Evolutionary conservation across 169 alveolate species (phyloP).

Genomic region (Eimeria acervulina): DNA sequence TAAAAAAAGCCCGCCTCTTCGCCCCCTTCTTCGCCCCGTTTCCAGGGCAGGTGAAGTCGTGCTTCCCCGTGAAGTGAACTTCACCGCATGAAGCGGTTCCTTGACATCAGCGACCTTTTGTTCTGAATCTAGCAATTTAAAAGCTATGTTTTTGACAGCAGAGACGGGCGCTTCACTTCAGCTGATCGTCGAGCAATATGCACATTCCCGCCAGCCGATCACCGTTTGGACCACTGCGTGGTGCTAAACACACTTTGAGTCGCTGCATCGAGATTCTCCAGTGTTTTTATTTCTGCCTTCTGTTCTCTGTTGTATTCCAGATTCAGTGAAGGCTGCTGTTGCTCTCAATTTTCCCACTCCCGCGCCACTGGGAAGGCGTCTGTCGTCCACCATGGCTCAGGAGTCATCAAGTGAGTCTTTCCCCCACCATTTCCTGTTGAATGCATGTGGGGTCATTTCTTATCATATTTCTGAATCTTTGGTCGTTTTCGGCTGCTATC

Average conservation of each 20-base stretch:
- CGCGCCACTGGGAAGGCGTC: no score
- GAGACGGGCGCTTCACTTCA: not conserved
- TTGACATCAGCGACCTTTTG: no score
- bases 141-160: not conserved
- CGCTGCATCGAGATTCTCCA: not conserved
- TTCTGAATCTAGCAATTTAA: no score
- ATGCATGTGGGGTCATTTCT: not conserved
- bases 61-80: not conserved
- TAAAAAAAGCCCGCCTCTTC: no score
- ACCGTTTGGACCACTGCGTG: not conserved
- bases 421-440: not conserved
- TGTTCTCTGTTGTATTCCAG: not conserved
- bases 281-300: not conserved
- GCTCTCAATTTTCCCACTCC: no score
- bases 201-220: not conserved
- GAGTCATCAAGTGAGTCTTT: not conserved
- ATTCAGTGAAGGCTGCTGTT: not conserved
- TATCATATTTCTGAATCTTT: not conserved
- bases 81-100: not conserved
- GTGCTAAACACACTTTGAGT: not conserved
- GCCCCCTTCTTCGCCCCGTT: not conserved
- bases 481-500: not conserved
- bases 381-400: not conserved
- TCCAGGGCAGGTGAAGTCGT: not conserved
- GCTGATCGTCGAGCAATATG: not conserved